These are phyloP conservation scores for Zopfochytrium polystomum DNA, from an alignment of 371 early-diverging fungal genomes.

Conservation along the genomic window DNA sequence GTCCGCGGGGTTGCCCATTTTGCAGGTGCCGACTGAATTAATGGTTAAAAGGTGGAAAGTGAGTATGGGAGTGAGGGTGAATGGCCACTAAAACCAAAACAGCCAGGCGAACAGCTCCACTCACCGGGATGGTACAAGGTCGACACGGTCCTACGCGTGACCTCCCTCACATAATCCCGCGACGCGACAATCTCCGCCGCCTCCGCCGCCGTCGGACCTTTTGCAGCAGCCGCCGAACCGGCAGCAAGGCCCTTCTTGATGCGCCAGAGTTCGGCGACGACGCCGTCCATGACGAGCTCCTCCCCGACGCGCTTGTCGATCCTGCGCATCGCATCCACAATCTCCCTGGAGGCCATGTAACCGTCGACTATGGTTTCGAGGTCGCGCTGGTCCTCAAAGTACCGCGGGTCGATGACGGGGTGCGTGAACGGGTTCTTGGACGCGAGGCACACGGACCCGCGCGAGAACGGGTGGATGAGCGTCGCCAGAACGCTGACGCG, in stretches of 20 bases:
- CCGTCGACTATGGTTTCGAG: constrained; percentile 12
- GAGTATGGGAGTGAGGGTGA: too few species aligned
- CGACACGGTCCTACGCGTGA: constrained; percentile 28
- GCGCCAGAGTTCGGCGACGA: constrained; percentile 19
- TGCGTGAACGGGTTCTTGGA: constrained; percentile 3
- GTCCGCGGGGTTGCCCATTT: constrained; percentile 30
- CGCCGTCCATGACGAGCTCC: constrained; percentile 17
- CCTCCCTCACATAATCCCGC: constrained; percentile 25
- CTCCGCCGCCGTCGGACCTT: constrained; percentile 26
- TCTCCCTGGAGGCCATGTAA: neutral
- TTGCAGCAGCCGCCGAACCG: constrained; percentile 24
- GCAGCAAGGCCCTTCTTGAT: too few species aligned
- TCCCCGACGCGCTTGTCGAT: constrained; percentile 1
- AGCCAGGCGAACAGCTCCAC: too few species aligned
- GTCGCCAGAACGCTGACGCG: constrained; percentile 8
- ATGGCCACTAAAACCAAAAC: too few species aligned
- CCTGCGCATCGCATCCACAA: constrained; percentile 3
- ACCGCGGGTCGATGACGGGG: constrained; percentile 19
- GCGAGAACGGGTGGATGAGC: constrained; percentile 18
- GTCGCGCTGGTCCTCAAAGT: constrained; percentile 9
- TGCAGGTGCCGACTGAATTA: constrained; percentile 46
- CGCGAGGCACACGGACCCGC: constrained; percentile 10
- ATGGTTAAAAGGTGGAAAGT: too few species aligned
- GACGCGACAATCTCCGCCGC: constrained; percentile 23
- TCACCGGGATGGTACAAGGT: constrained; percentile 47